Conservation (phyloP, 371 early-diverging fungal species). For the Mucor piriformis region DNA sequence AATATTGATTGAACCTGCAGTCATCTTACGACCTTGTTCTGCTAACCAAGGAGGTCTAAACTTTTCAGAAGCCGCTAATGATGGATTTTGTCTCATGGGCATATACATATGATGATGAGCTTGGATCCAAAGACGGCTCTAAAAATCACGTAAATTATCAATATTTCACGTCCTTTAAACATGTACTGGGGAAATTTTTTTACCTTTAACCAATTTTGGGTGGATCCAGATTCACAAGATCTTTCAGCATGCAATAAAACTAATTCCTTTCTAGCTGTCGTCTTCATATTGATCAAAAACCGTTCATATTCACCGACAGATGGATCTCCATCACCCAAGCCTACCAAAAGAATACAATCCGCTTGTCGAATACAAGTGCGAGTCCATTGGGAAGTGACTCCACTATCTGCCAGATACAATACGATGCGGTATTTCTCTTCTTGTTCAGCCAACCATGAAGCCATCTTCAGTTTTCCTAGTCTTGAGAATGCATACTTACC, state of each 20-base stretch:
- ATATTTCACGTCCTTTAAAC: too few species aligned
- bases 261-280: constrained; percentile 96
- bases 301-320: constrained; percentile 92
- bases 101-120: constrained; percentile 96
- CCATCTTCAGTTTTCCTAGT: constrained; percentile 89
- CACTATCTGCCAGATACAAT: constrained; percentile 93
- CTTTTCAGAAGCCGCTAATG: constrained; percentile 27
- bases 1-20: constrained; percentile 52
- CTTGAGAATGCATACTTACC: constrained; percentile 92
- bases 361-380: constrained; percentile 95
- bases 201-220: constrained; percentile 89
- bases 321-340: constrained; percentile 87
- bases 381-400: constrained; percentile 91
- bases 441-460: constrained; percentile 91
- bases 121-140: constrained; percentile 91
- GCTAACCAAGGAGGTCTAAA: constrained; percentile 58
- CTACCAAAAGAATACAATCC: constrained; percentile 93
- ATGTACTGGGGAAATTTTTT: too few species aligned
- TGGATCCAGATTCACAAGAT: constrained; percentile 77
- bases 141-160: background rate
- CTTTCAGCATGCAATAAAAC: constrained; percentile 87
- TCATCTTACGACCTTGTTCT: constrained; percentile 59
- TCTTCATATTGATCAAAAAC: constrained; percentile 87
- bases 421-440: constrained; percentile 89
- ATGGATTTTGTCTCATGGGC: constrained; percentile 60